Conservation (phyloP, 2,329 filamentous ascomycete genomes). For the Cryphonectria nitschkei region DNA sequence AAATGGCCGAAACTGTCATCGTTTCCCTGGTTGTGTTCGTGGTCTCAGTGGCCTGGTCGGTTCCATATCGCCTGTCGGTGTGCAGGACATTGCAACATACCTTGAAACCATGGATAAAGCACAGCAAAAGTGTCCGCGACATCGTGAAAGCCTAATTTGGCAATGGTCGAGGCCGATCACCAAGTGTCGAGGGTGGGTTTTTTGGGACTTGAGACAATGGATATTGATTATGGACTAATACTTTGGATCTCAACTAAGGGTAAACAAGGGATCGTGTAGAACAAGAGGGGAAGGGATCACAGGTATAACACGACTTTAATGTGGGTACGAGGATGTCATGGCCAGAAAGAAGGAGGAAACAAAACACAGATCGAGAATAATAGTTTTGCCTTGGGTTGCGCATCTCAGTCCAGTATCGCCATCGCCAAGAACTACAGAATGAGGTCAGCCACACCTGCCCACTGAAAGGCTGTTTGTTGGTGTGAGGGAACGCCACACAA, state of each 20-base stretch:
- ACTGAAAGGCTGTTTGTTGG: not conserved
- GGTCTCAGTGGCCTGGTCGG: not conserved
- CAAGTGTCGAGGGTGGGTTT: not conserved
- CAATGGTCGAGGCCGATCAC: not conserved
- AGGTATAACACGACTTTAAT: not conserved
- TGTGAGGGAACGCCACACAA: constrained; percentile 9
- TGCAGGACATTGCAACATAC: constrained; percentile 38
- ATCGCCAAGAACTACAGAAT: constrained; percentile 4
- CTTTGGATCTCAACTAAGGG: not conserved
- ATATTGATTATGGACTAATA: not conserved
- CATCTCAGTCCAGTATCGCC: not conserved
- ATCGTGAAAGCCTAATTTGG: constrained; percentile 34
- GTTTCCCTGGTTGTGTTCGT: constrained; percentile 52
- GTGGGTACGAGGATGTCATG: not conserved
- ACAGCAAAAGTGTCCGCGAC: constrained; percentile 65
- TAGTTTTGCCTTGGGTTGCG: not conserved
- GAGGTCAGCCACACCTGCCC: constrained; percentile 26
- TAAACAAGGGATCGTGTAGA: not conserved
- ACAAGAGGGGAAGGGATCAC: not conserved
- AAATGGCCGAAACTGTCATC: constrained; percentile 73
- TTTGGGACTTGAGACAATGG: not conserved
- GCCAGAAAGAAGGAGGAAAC: not conserved
- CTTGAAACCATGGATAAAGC: constrained; percentile 79
- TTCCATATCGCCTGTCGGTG: not conserved
- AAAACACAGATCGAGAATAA: not conserved